Percentiles rank a stretch among this genome's conserved stretches.
These are phyloP conservation scores for Sugiyamaella qingdaonensis DNA, from an alignment of 805 yeast species.

Conservation along the genomic window DNA sequence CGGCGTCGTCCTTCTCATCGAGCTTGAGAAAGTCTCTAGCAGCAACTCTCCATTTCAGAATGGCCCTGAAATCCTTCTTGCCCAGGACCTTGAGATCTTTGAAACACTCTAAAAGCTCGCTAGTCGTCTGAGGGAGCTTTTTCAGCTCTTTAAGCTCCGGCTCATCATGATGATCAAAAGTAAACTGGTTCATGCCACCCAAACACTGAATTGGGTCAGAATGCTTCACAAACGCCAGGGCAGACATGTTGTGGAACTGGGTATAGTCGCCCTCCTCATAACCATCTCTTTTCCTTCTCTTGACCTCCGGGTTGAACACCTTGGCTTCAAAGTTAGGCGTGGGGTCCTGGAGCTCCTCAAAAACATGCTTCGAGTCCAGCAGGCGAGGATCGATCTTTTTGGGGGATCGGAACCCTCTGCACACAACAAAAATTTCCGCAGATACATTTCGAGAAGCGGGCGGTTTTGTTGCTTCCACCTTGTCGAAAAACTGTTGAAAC, in stretches of 20 bases:
- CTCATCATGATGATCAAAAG: conserved; percentile 56
- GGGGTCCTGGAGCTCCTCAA: conserved; percentile 74
- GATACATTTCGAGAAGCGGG: conserved; percentile 99
- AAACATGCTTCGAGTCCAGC: conserved; percentile 87
- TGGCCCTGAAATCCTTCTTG: conserved; percentile 81
- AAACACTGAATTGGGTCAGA: conserved; percentile 81
- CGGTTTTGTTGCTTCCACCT: conserved; percentile 98
- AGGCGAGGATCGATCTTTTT: conserved; percentile 89
- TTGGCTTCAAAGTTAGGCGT: conserved; percentile 74
- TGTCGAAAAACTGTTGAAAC: conserved; percentile 90
- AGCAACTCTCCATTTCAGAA: conserved; percentile 83
- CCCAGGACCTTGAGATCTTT: conserved; percentile 93
- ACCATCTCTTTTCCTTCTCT: conserved; percentile 88
- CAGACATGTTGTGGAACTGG: conserved; percentile 63
- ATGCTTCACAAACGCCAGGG: conserved; percentile 74
- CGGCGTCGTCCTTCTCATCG: conserved; percentile 47
- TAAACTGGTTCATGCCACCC: conserved; percentile 67
- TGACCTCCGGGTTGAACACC: conserved; percentile 90
- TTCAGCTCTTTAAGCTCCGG: conserved; percentile 69
- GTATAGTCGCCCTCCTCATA: conserved; percentile 89
- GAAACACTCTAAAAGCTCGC: conserved; percentile 75
- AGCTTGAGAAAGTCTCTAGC: conserved; percentile 76
- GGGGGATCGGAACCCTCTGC: conserved; percentile 95
- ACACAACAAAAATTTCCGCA: conserved; percentile 97
- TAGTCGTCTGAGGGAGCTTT: conserved; percentile 71